These are phyloP conservation scores for Persicaria tinctoria DNA, from an alignment of 148 eudicot genomes.

Conservation along the genomic window DNA sequence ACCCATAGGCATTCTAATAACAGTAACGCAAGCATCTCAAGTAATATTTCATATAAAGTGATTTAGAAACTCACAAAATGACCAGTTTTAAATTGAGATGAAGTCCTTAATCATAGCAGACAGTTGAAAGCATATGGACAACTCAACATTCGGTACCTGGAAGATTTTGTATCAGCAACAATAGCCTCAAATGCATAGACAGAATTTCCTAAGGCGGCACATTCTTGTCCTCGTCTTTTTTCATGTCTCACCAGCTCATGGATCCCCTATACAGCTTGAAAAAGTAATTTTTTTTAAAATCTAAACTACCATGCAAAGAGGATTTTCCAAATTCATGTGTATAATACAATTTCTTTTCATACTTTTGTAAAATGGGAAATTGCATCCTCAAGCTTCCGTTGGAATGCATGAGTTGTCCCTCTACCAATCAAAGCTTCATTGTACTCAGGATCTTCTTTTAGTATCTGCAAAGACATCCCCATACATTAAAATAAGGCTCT, in stretches of 20 bases:
- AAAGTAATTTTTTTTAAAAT: no score
- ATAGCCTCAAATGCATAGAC: neutral
- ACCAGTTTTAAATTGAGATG: conserved; percentile 74
- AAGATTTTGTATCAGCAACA: conserved; percentile 11
- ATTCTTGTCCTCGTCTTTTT: no score
- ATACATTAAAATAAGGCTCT: neutral
- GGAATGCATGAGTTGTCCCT: conserved; percentile 97
- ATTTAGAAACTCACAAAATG: conserved; percentile 58
- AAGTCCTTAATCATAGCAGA: conserved; percentile 73
- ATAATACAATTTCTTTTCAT: conserved; percentile 3
- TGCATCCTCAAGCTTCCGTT: conserved; percentile 89
- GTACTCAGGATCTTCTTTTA: conserved; percentile 80
- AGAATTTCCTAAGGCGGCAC: neutral
- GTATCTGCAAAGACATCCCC: conserved; percentile 42
- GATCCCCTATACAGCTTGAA: no score
- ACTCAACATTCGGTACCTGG: conserved; percentile 92
- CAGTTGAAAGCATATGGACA: conserved; percentile 98
- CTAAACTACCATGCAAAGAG: neutral
- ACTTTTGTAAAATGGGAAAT: conserved; percentile 95
- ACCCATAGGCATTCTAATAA: neutral
- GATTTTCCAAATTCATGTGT: conserved; percentile 2
- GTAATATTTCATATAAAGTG: neutral
- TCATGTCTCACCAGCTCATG: no score
- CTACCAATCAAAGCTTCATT: conserved; percentile 97
- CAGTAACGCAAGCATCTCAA: conserved; percentile 7